These are phyloP conservation scores for Graphilbum sp. DNA, from an alignment of 2,329 filamentous ascomycete species.

Conservation along the genomic window DNA sequence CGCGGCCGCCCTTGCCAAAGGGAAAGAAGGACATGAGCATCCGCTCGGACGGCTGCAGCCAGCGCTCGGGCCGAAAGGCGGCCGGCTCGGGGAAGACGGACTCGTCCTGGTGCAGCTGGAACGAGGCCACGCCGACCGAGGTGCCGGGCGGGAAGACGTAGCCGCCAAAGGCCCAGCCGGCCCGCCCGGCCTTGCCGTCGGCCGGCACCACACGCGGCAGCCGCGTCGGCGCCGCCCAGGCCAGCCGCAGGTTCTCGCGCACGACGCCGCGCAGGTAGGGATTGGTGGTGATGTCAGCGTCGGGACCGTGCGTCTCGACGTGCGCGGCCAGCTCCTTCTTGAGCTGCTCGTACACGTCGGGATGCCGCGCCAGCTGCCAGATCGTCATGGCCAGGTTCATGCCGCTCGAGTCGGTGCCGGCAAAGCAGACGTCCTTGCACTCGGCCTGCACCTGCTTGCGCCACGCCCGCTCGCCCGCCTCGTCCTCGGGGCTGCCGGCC, in stretches of 20 bases:
- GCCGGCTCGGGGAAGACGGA: constrained; percentile 8
- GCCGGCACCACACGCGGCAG: constrained; percentile 6
- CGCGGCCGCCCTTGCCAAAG: constrained; percentile 11
- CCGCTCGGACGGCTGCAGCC: constrained; percentile 5
- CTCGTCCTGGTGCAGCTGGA: constrained; percentile 9
- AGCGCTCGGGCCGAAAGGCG: constrained; percentile 10
- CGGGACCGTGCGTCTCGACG: neutral
- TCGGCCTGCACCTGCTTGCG: constrained; percentile 3
- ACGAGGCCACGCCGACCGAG: constrained; percentile 10
- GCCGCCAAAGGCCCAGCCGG: constrained; percentile 7
- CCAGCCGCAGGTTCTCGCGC: constrained; percentile 8
- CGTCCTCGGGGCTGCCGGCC: neutral
- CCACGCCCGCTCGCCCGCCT: no score
- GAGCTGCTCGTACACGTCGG: neutral
- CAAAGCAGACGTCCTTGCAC: constrained; percentile 7
- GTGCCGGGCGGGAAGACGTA: constrained; percentile 11
- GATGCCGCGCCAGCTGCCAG: constrained; percentile 3
- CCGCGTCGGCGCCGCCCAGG: constrained; percentile 7
- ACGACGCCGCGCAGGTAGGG: constrained; percentile 8
- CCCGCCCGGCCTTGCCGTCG: neutral
- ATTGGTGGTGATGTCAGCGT: neutral
- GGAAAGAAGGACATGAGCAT: constrained; percentile 8
- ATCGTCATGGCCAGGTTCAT: constrained; percentile 7
- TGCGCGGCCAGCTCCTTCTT: neutral
- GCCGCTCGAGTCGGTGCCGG: constrained; percentile 7